Evolutionary conservation across 768 basidiomycete species (phyloP).

Genomic region (Suillus weaverae): DNA sequence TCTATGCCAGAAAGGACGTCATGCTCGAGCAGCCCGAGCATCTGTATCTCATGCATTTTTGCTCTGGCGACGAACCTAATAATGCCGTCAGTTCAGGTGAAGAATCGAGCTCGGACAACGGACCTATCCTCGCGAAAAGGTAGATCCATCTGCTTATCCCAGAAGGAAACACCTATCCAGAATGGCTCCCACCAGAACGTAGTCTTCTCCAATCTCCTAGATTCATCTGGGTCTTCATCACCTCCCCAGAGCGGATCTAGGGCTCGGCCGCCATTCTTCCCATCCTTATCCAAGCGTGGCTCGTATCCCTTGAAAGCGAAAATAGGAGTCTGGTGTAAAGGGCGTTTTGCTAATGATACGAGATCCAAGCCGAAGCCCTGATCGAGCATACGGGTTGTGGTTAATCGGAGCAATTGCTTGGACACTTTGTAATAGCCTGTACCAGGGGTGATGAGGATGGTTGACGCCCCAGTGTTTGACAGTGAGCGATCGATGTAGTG

Average conservation of each 20-base stretch:
- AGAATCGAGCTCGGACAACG: conserved; percentile 9
- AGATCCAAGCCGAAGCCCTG: conserved; percentile 91
- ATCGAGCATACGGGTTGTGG: conserved; percentile 90
- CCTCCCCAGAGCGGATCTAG: conserved; percentile 78
- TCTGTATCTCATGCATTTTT: conserved; percentile 97
- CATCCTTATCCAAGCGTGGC: conserved; percentile 51
- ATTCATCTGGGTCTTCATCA: conserved; percentile 45
- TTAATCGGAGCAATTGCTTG: conserved; percentile 85
- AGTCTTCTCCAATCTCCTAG: conserved; percentile 43
- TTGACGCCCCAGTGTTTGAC: conserved; percentile 81
- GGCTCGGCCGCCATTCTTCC: conserved; percentile 45
- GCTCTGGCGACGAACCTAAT: conserved; percentile 86
- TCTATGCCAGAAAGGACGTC: conserved; percentile 89
- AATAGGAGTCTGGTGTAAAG: conserved; percentile 89
- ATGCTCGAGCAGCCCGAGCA: conserved; percentile 89
- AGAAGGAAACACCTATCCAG: conserved; percentile 79
- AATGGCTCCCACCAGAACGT: conserved; percentile 92
- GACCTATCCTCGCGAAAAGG: conserved; percentile 81
- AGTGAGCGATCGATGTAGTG: conserved; percentile 96
- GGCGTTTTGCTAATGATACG: conserved; percentile 85
- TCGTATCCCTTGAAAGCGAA: conserved; percentile 82
- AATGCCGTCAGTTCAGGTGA: conserved; percentile 2
- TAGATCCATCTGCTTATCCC: conserved; percentile 85
- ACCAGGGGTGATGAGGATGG: conserved; percentile 88
- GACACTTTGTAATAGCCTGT: conserved; percentile 92